Percentiles rank a stretch among this genome's conserved stretches.
Conservation (phyloP, 108 stramenopile species). For the Nitzschia sp. region DNA sequence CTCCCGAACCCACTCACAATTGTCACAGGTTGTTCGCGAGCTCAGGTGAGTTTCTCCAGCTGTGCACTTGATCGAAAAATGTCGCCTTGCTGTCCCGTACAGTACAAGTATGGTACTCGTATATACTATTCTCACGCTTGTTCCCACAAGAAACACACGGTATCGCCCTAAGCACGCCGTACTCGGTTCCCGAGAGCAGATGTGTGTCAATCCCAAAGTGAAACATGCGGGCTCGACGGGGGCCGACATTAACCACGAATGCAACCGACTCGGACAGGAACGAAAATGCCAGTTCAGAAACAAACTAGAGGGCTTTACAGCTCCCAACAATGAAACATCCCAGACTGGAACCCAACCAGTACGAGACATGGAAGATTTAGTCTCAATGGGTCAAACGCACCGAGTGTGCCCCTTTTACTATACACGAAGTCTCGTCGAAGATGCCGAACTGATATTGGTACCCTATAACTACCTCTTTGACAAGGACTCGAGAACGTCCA, state of each 20-base stretch:
- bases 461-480: conserved; percentile 99
- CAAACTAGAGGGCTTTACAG: conserved; percentile 64
- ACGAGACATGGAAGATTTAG: conserved; percentile 96
- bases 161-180: conserved; percentile 94
- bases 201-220: conserved; percentile 95
- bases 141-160: conserved; percentile 84
- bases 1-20: conserved; percentile 95
- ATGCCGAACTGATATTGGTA: conserved; percentile 92
- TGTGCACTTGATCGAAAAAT: too few species aligned
- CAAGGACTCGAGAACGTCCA: conserved; percentile 71
- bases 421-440: conserved; percentile 63
- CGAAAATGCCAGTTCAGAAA: conserved; percentile 78
- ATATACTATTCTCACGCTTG: too few species aligned
- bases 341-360: conserved; percentile 59
- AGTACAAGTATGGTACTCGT: too few species aligned
- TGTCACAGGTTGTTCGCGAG: conserved; percentile 95
- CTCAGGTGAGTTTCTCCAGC: too few species aligned
- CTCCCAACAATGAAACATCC: conserved; percentile 39
- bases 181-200: conserved; percentile 95
- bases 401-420: conserved; percentile 96
- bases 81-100: too few species aligned
- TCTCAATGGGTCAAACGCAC: conserved; percentile 65
- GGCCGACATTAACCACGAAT: conserved; percentile 81
- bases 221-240: conserved; percentile 53
- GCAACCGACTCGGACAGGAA: conserved; percentile 75